phyloP scores from a whole-genome alignment of 2,329 filamentous ascomycete species.

The Monosporascus sp. region DNA sequence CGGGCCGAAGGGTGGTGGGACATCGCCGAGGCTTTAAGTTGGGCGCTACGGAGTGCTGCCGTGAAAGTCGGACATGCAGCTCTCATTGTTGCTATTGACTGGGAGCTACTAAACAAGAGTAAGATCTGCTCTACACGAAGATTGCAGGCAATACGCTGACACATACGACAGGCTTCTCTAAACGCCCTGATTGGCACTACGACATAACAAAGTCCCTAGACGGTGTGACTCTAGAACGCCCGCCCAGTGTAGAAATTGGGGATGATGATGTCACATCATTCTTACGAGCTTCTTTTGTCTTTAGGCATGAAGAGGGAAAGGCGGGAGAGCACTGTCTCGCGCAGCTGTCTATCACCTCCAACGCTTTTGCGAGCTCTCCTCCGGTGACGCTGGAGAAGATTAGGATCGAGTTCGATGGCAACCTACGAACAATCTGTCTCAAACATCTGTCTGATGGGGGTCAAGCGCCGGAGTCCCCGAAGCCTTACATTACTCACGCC shows the following conservation, averaged over 20 bases:
- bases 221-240: slow-evolving; percentile 37
- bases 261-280: slow-evolving; percentile 50
- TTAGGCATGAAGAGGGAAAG: slow-evolving; percentile 52
- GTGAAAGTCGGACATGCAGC: slow-evolving; percentile 46
- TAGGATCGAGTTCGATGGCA: slow-evolving; percentile 51
- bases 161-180: slow-evolving; percentile 42
- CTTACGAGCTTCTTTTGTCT: slow-evolving; percentile 50
- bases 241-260: slow-evolving; percentile 45
- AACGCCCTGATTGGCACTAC: slow-evolving; percentile 54
- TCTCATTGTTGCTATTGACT: slow-evolving; percentile 56
- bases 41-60: slow-evolving; percentile 55
- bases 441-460: slow-evolving; percentile 31
- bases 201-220: slow-evolving; percentile 54
- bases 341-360: slow-evolving; percentile 54
- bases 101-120: slow-evolving; percentile 59
- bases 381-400: slow-evolving; percentile 49
- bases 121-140: slow-evolving; percentile 20
- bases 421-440: slow-evolving; percentile 50
- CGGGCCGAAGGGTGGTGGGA: slow-evolving; percentile 55
- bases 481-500: slow-evolving; percentile 13
- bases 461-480: slow-evolving; percentile 5
- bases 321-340: slow-evolving; percentile 55
- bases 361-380: slow-evolving; percentile 46
- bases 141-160: slow-evolving; percentile 12
- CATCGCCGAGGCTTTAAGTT: slow-evolving; percentile 55